A percentile compares a stretch with the other conserved stretches of the same genome.
These are phyloP conservation scores for Geotrichum candidum DNA, from an alignment of 1,139 yeast species.

Conservation along the genomic window DNA sequence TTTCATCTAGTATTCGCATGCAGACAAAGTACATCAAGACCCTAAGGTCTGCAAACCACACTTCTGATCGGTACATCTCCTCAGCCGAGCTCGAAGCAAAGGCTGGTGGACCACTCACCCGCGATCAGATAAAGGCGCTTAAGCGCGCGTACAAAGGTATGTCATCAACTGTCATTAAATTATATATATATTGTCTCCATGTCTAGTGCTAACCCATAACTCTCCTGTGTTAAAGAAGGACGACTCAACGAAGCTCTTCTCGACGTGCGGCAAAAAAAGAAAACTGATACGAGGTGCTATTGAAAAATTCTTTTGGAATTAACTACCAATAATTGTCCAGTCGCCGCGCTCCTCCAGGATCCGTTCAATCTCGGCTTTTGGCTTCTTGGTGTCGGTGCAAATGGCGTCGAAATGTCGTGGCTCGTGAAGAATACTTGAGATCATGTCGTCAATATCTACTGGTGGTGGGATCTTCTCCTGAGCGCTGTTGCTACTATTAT, in stretches of 20 bases:
- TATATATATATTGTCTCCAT: neutral
- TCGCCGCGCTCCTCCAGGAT: conserved; percentile 28
- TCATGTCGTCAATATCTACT: conserved; percentile 37
- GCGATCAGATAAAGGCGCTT: conserved; percentile 29
- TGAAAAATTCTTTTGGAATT: neutral
- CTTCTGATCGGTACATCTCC: conserved; percentile 26
- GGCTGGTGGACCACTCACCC: conserved; percentile 34
- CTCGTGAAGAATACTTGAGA: conserved; percentile 48
- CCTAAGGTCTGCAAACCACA: conserved; percentile 21
- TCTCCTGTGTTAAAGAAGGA: conserved; percentile 28
- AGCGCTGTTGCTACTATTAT: conserved; percentile 23
- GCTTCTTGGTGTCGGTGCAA: conserved; percentile 59
- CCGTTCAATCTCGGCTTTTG: conserved; percentile 46
- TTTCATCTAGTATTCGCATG: conserved; percentile 15
- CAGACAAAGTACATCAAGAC: conserved; percentile 28
- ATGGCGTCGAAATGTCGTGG: conserved; percentile 66
- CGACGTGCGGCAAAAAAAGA: conserved; percentile 35
- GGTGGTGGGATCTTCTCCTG: conserved; percentile 17
- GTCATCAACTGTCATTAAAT: conserved; percentile 4
- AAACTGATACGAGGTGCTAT: conserved; percentile 37
- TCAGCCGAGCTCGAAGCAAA: conserved; percentile 27
- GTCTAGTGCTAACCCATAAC: neutral
- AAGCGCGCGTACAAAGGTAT: conserved; percentile 33
- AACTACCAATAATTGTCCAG: conserved; percentile 30
- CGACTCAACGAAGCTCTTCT: conserved; percentile 40